Evolutionary conservation across 495 filamentous ascomycete genomes (phyloP), one percentile per base, ranked within the genome.

Genomic region (Xeromyces bisporus): DNA sequence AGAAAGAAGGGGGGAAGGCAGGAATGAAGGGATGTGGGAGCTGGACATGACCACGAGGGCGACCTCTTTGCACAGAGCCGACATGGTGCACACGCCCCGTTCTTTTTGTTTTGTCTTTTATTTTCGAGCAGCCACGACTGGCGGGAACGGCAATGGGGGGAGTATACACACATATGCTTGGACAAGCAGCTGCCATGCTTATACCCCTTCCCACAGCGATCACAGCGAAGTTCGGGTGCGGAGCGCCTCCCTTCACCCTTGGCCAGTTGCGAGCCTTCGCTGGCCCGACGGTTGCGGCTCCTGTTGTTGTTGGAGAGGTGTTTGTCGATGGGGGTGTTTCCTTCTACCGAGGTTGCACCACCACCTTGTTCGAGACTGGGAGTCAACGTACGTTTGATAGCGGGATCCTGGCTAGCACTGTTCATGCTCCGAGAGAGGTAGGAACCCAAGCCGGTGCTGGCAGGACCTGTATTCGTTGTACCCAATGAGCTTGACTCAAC

Each of bases 161-260:
- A 44, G 42, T 39, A 69, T 73, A 94, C 89, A 75, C 77, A 97
- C 89, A 94, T 83, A 77, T 97, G 89, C 73, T 97, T 97, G 55
- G 82, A 89, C 66, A 97, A 75, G 77, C 89, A 97, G 68, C 91
- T 96, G 75, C 87, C 87, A 73, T 97, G 89, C 77, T 97, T 97
- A 75, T 97, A 97, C 62, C 82, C 85, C 69, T 97, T 97, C 56
- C 89, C 89, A 67, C 89, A 97, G 58, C 81, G 89, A 49, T 94
- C 86, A 63, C 89, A 97, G 58, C 81, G 80, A 48, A 97, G 69
- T 51, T 94, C 87, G 43, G 73, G 71, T 44, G 74, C 78, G 53
- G 62, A 62, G 53, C 73, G 77, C 53, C 76, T 84, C 44, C 71
- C 73, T 40, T 83, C 80, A 38, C 60, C 64, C 58, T 84, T 89